phyloP scores from a whole-genome alignment of 2,329 filamentous ascomycete genomes.

The Chaetomium olivaceum region DNA sequence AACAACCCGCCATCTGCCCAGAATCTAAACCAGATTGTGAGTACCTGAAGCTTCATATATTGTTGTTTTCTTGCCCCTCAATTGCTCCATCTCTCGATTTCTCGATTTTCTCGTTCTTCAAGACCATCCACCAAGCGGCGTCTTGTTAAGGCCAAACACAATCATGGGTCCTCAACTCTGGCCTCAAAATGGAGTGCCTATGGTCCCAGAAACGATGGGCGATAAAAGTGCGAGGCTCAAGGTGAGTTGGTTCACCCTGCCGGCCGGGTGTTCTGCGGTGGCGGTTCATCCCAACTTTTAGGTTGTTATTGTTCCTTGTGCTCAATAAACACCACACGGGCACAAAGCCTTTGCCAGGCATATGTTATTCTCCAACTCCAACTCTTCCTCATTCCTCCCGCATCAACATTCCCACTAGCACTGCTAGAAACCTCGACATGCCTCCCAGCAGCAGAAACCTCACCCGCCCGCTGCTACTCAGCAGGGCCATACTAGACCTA shows the following conservation, averaged over 20 bases:
- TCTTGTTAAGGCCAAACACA: background rate
- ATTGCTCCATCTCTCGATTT: too few relatives aligned
- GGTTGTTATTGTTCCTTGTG: background rate
- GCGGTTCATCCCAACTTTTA: background rate
- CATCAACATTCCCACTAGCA: background rate
- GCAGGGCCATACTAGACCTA: background rate
- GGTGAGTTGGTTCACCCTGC: background rate
- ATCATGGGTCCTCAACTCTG: background rate
- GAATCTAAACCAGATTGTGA: conserved; percentile 93
- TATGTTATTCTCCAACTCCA: background rate
- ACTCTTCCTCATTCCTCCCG: background rate
- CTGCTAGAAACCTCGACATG: background rate
- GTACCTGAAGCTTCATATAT: conserved; percentile 40
- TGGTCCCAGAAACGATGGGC: background rate
- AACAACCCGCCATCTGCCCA: conserved; percentile 67
- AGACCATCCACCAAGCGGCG: background rate
- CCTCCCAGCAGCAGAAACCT: background rate
- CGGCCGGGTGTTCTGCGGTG: background rate
- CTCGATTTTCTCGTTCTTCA: background rate
- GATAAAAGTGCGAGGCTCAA: background rate
- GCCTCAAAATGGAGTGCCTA: background rate
- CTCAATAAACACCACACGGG: too few relatives aligned
- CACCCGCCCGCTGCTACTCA: background rate
- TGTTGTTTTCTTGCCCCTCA: background rate
- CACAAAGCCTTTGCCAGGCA: background rate